Conservation (phyloP, 2,329 filamentous ascomycete genomes). For the Fusarium sp. region DNA sequence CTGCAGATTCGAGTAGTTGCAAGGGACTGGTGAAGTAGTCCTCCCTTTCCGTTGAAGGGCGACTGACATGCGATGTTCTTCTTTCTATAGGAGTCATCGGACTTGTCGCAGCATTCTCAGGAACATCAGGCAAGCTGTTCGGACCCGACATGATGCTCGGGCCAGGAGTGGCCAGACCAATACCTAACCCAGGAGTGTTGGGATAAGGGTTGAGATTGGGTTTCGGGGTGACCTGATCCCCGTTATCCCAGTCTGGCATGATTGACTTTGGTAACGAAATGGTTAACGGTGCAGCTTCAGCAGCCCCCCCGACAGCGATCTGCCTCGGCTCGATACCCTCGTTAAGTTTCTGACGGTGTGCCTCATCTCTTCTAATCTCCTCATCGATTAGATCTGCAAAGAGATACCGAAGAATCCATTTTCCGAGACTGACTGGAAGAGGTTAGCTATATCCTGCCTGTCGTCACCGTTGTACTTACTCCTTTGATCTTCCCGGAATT, state of each 20-base stretch:
- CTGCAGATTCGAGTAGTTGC: conserved; percentile 61
- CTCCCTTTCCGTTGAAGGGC: conserved; percentile 72
- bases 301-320: conserved; percentile 56
- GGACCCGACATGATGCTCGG: conserved; percentile 44
- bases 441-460: conserved; percentile 43
- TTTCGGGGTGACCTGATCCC: conserved; percentile 68
- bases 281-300: conserved; percentile 70
- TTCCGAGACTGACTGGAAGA: conserved; percentile 87
- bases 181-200: conserved; percentile 82
- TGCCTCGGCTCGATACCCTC: conserved; percentile 71
- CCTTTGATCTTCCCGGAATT: conserved; percentile 93
- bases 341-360: conserved; percentile 77
- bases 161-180: conserved; percentile 80
- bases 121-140: conserved; percentile 60
- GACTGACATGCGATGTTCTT: conserved; percentile 67
- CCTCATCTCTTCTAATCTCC: conserved; percentile 85
- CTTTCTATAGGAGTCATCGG: conserved; percentile 66
- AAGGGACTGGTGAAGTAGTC: conserved; percentile 84
- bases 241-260: conserved; percentile 55
- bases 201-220: conserved; percentile 74
- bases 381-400: conserved; percentile 92
- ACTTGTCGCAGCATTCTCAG: conserved; percentile 61
- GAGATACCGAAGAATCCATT: conserved; percentile 94
- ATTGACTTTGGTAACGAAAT: conserved; percentile 62
- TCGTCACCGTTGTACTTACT: conserved; percentile 67